Base-by-base conservation (phyloP, 305 asterid genomes). In the Plantago coronopus region DNA sequence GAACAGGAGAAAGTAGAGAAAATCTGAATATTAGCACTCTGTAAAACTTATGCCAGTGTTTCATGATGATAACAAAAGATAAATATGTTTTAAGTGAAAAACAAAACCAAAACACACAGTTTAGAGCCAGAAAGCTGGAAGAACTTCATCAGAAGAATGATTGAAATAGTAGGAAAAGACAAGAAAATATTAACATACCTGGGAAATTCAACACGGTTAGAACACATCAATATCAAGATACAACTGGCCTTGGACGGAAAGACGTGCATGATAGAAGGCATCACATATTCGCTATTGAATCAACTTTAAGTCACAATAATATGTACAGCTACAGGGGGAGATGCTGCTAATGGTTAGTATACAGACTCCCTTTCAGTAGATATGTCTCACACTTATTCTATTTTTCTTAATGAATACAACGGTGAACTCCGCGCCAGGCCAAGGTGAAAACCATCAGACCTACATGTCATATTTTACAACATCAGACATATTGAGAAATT, bases 221-320 rank as follows among this genome's bases (percentile, higher is more conserved):
- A 53, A 37, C 20, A 7, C 58, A 53, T 53, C 58, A 23, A 53
- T 53, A 53, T 53, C 17, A 23, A 15, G 58, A 53, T 53, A 53
- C 57, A 53, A 53, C 57, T 20, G 29, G 57, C 21, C 13, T 50
- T 23, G n/a, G 59, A 21, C 15, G 43, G 42, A 16, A n/a, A 38
- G 20, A 27, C 43, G 43, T 16, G 42, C 42, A 54, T 16, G 21
- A 54, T 54, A 14, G 31, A 38, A 54, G 37, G 59, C 40, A 54
- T 13, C 29, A 17, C 14, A 17, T 22, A 53, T n/a, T 16, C 21
- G 43, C 59, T 25, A 7, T 5, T 29, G 37, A 51, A 53, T 53
- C 19, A 27, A 16, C 59, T 54, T 7, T 54, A 27, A 11, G 37
- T 54, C 59, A 54, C 40, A 54, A 25, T 27, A 6, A 25, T 25